Percentiles rank a stretch among this genome's conserved stretches.
phyloP scores from a whole-genome alignment of 352 stramenopile species.

The Phytophthora megakarya region DNA sequence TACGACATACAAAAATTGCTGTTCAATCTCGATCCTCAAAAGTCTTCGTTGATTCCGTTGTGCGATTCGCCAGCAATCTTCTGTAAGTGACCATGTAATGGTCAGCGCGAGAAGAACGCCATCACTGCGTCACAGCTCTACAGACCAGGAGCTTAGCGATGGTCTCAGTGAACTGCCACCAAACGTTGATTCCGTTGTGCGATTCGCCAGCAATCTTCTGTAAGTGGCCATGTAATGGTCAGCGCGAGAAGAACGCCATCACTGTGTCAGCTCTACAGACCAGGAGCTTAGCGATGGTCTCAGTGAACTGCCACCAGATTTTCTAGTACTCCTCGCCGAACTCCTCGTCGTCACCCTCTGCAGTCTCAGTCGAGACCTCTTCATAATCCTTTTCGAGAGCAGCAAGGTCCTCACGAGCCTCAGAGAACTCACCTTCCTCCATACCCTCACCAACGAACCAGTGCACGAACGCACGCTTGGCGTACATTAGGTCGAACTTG shows the following conservation, averaged over 20 bases:
- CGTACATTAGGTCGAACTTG: conserved; percentile 21
- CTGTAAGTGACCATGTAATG: conserved; percentile 11
- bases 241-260: conserved; percentile 12
- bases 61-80: conserved; percentile 11
- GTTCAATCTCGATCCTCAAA: conserved; percentile 30
- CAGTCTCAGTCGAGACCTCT: conserved; percentile 96
- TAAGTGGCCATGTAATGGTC: conserved; percentile 13
- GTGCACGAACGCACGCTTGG: conserved; percentile 98
- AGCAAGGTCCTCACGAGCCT: conserved; percentile 95
- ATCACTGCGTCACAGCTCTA: conserved; percentile 21
- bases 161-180: background rate
- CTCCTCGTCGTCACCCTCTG: conserved; percentile 93
- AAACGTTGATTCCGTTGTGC: conserved; percentile 6
- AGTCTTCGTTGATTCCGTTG: conserved; percentile 23
- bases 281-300: conserved; percentile 15
- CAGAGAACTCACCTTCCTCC: conserved; percentile 98
- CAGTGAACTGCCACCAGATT: too few relatives aligned
- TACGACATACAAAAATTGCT: conserved; percentile 37
- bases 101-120: conserved; percentile 12
- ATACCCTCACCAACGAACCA: conserved; percentile 99
- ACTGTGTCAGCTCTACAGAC: conserved; percentile 25
- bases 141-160: conserved; percentile 21
- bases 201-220: conserved; percentile 8
- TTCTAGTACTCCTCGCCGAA: conserved; percentile 88
- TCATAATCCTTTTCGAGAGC: conserved; percentile 99